Evolutionary conservation across 305 asterid genomes (phyloP).

Genomic region (Solanum chacoense): DNA sequence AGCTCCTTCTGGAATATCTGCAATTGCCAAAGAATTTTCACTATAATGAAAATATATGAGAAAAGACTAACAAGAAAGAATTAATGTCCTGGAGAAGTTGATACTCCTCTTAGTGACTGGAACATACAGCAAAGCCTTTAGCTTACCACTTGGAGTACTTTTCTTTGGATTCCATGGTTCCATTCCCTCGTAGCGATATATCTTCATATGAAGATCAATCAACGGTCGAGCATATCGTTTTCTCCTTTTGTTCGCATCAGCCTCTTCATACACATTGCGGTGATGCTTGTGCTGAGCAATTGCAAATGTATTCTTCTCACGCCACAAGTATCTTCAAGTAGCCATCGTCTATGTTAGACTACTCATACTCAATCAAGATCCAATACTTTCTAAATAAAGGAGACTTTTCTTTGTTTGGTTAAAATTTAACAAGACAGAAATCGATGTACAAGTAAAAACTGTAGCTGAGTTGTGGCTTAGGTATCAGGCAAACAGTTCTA

Average conservation of each 20-base stretch:
- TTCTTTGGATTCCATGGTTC: conserved; percentile 69
- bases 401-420: background rate
- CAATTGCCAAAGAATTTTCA: conserved; percentile 8
- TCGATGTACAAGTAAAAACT: background rate
- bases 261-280: conserved; percentile 74
- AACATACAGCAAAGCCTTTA: background rate
- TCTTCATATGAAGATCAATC: conserved; percentile 81
- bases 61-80: background rate
- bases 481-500: background rate
- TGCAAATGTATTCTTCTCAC: conserved; percentile 83
- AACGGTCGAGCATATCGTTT: conserved; percentile 96
- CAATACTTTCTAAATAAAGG: background rate
- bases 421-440: background rate
- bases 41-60: background rate
- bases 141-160: conserved; percentile 56
- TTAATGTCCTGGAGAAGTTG: background rate
- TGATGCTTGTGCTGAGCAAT: conserved; percentile 97
- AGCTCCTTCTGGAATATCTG: conserved; percentile 99
- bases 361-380: background rate
- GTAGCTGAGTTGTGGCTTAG: background rate
- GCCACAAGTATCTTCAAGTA: conserved; percentile 75
- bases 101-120: background rate
- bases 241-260: conserved; percentile 88
- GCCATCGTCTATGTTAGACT: background rate
- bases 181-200: conserved; percentile 78